These are phyloP conservation scores for Polytrichum commune DNA, from an alignment of 225 moss, liverwort and hornwort genomes.

Conservation along the genomic window DNA sequence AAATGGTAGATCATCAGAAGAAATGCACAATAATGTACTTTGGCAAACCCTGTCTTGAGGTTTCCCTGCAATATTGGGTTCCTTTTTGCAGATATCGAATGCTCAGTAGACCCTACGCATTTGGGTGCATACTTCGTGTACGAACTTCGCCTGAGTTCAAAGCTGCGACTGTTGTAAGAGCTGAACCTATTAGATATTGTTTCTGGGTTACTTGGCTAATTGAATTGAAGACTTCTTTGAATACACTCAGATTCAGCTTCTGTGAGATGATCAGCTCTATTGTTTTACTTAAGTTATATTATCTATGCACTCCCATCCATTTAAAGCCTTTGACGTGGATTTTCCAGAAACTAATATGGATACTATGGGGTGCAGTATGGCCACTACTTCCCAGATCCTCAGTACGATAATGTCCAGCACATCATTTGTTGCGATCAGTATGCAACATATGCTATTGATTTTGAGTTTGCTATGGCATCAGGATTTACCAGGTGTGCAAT, in stretches of 20 bases:
- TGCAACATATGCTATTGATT: constrained; percentile 90
- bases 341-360: not conserved
- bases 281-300: too few species aligned
- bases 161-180: constrained; percentile 79
- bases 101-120: constrained; percentile 97
- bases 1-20: too few species aligned
- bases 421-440: constrained; percentile 97
- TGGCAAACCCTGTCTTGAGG: not conserved
- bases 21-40: not conserved
- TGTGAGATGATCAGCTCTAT: too few species aligned
- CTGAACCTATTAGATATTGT: not conserved
- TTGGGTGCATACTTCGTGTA: constrained; percentile 82
- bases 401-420: constrained; percentile 90
- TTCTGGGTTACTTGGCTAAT: too few species aligned
- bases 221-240: too few species aligned
- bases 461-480: constrained; percentile 70
- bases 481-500: constrained; percentile 71
- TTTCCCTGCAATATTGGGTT: not conserved
- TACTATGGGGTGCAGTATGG: constrained; percentile 67
- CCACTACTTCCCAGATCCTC: constrained; percentile 93
- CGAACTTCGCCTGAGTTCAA: constrained; percentile 90
- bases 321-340: not conserved
- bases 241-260: too few species aligned
- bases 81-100: constrained; percentile 71
- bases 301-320: too few species aligned